Percentiles rank a stretch among this genome's conserved stretches.
phyloP scores from a whole-genome alignment of 169 alveolate genomes.

The Eimeria mitis region DNA sequence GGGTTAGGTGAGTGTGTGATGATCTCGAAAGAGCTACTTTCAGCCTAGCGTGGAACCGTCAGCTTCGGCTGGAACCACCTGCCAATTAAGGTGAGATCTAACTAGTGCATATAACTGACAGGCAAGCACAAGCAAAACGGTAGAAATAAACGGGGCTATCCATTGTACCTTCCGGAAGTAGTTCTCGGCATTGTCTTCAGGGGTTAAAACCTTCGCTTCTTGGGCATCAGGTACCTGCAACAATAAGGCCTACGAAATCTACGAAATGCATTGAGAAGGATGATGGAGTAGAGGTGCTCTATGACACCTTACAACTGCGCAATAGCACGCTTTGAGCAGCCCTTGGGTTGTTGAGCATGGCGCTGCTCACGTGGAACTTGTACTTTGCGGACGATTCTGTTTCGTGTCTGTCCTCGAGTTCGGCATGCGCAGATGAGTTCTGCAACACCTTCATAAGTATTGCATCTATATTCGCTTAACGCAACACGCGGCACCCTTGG shows the following conservation, averaged over 20 bases:
- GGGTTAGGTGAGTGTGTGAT: neutral
- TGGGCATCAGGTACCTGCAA: conserved; percentile 26
- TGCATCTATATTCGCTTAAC: neutral
- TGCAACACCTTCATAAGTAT: neutral
- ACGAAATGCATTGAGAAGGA: neutral
- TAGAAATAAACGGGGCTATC: neutral
- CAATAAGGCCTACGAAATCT: neutral
- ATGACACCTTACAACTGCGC: neutral
- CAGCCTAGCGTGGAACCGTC: neutral
- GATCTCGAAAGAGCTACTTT: neutral
- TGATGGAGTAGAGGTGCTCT: neutral
- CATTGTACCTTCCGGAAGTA: conserved; percentile 55
- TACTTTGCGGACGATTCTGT: conserved; percentile 47
- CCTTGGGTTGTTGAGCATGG: neutral
- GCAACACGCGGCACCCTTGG: neutral
- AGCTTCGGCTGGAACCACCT: neutral
- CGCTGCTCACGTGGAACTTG: conserved; percentile 37
- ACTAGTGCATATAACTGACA: neutral
- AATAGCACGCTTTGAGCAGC: neutral
- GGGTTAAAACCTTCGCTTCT: conserved; percentile 7
- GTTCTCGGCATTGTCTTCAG: conserved; percentile 38
- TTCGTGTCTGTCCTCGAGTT: neutral
- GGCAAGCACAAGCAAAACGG: neutral
- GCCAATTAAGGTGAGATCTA: neutral
- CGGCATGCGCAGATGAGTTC: neutral